phyloP scores from a whole-genome alignment of 257 asterid genomes.

The Craterostigma plantagineum region DNA sequence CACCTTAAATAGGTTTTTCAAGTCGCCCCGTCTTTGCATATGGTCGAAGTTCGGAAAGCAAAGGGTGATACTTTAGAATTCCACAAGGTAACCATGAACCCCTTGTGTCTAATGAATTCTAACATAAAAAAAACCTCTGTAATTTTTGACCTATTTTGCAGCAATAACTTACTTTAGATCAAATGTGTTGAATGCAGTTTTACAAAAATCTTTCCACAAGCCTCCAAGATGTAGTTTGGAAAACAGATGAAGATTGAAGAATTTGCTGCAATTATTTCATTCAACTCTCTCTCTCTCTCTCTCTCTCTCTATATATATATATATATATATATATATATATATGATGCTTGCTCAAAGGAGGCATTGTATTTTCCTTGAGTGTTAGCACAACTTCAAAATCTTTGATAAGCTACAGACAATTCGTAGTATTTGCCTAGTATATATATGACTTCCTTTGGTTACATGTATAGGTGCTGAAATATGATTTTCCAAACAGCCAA shows the following conservation, averaged over 20 bases:
- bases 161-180: background rate
- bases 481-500: too few relatives aligned
- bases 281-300: conserved; percentile 1
- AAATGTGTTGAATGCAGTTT: conserved; percentile 30
- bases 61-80: conserved; percentile 76
- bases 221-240: conserved; percentile 84
- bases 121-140: background rate
- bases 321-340: too few relatives aligned
- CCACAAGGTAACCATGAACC: conserved; percentile 43
- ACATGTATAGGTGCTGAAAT: too few relatives aligned
- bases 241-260: conserved; percentile 35
- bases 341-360: too few relatives aligned
- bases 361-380: too few relatives aligned
- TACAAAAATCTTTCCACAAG: conserved; percentile 65
- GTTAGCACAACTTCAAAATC: too few relatives aligned
- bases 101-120: conserved; percentile 1
- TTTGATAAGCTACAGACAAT: too few relatives aligned
- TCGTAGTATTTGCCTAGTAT: too few relatives aligned
- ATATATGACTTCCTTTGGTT: too few relatives aligned
- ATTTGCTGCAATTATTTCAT: too few relatives aligned
- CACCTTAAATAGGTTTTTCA: conserved; percentile 34
- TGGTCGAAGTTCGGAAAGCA: conserved; percentile 67
- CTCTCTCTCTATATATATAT: background rate
- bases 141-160: too few relatives aligned
- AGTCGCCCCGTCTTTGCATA: conserved; percentile 62